Base-by-base conservation (phyloP, 176 grass and related monocot genomes). In the Microstegium vimineum region DNA sequence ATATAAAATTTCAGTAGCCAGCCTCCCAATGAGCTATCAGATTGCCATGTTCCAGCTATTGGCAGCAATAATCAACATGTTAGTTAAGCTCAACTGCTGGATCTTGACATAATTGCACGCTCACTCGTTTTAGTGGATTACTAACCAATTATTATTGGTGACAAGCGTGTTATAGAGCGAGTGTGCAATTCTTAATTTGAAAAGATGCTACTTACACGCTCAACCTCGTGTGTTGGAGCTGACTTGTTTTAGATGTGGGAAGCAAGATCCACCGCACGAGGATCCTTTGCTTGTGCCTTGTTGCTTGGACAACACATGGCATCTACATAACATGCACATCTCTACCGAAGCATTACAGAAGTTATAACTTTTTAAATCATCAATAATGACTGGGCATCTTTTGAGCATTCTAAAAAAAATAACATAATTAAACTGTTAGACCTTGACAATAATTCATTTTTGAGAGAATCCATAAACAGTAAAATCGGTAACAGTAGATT, bases 211-310 rank as follows among this genome's bases (percentile, higher is more conserved):
- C 64, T 54, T 76, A 64, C 82, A 33, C 7, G 34, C 34, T 77
- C 56, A 81, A 43, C 82, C 57, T 81, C 42, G 15, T 81, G 72
- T 10, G 6, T 64, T 72, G 35, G 72, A 65, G 63, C 34, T 89
- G 72, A 17, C 72, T 81, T 89, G 72, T 56, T 76, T 85, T 70
- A 45, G 64, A 31, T 76, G 42, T 36, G 45, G 37, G 72, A 31
- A 82, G 54, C 83, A 82, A 82, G 72, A 82, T 89, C 86, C 87
- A 81, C 82, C 40, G 20, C 51, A 38, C 13, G 74, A 69, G 67
- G 81, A 88, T 79, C 20, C 34, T 36, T 61, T 83, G 81, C 46
- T 35, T n/a, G n/a, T n/a, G n/a, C n/a, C n/a, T n/a, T 88, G 28
- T 68, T 88, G 69, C 20, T 46, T 28, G 38, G 47, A 67, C 57